Evolutionary conservation across 805 yeast species (phyloP), one percentile per base, ranked within the genome.

Genomic region (Middelhovenomyces tepae): DNA sequence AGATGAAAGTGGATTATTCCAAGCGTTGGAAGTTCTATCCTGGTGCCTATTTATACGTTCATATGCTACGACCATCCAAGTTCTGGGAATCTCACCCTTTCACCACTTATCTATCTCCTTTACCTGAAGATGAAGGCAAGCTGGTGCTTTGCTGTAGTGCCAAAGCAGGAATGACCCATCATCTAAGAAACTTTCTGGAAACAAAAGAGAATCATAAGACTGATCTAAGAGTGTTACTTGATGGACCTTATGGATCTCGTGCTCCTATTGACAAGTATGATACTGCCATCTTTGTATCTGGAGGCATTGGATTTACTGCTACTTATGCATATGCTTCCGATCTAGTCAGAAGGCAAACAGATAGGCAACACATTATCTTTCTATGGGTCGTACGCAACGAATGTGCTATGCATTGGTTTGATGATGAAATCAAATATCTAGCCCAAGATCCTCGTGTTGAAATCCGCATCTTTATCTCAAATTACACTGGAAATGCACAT

Each of bases 21-120:
- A 47, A 49, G 4, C 49, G 47, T 33, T 71, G 77, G 66, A 59
- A 58, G 25, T 58, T 67, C 14, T 56, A 47, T 36, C 78, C 85
- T 2, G 80, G 83, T 18, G 60, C 69, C 10, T 73, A 59, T 50
- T 73, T 67, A 1, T 79, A 62, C 46, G 54, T 82, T 22, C 68
- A 76, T 55, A 74, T 79, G 51, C 41, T 76, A 37, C 58, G 69
- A 27, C 62, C 68, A 13, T 48, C 56, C 2, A 55, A 65, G 23
- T 73, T 77, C 51, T 77, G 78, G 75, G 84, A 79, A 51, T 71
- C 79, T 4, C 86, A 80, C 51, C 89, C 89, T 3, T 79, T 82
- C 56, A 76, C 87, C 1, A 33, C 56, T 7, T 33, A 35, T 16
- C 32, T 35, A 16, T 33, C 43, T 8, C 41, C 43, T 2, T 30